These are phyloP conservation scores for Apiotrichum akiyoshidainum DNA, from an alignment of 1,284 basidiomycete species.

Conservation along the genomic window DNA sequence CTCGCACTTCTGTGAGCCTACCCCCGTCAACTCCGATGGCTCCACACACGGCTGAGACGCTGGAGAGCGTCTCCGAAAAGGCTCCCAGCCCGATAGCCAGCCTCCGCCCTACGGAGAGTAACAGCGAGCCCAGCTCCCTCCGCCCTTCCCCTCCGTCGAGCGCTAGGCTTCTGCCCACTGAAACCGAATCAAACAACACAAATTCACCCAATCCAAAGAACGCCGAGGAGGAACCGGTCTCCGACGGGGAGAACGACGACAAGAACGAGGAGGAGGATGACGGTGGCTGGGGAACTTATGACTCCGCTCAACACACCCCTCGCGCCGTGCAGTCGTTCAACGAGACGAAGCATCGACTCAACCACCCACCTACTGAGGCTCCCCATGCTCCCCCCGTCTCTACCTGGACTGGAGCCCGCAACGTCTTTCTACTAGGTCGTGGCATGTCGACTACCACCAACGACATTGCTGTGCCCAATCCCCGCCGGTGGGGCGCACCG, in stretches of 20 bases:
- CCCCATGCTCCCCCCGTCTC: background rate
- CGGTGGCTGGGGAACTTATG: background rate
- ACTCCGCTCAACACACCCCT: background rate
- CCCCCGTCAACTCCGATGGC: too few relatives aligned
- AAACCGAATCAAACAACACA: too few relatives aligned
- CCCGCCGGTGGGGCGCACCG: constrained; percentile 6
- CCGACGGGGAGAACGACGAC: background rate
- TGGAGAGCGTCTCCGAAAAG: background rate
- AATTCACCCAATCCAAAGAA: too few relatives aligned
- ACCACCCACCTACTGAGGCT: too few relatives aligned
- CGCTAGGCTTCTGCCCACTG: background rate
- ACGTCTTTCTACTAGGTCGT: background rate
- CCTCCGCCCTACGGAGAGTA: background rate
- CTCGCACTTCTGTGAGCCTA: too few relatives aligned
- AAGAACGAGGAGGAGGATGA: background rate
- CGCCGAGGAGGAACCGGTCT: too few relatives aligned
- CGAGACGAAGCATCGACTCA: too few relatives aligned
- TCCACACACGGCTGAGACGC: too few relatives aligned
- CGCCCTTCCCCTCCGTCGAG: background rate
- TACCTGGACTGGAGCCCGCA: background rate
- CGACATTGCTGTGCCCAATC: constrained; percentile 1
- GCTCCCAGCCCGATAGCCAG: background rate
- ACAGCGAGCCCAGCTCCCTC: background rate
- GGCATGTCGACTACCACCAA: background rate
- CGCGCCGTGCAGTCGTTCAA: background rate